Percentiles rank a stretch among this genome's conserved stretches.
Evolutionary conservation across 1,284 basidiomycete genomes (phyloP).

Genomic region (Cystobasidium pallidum): DNA sequence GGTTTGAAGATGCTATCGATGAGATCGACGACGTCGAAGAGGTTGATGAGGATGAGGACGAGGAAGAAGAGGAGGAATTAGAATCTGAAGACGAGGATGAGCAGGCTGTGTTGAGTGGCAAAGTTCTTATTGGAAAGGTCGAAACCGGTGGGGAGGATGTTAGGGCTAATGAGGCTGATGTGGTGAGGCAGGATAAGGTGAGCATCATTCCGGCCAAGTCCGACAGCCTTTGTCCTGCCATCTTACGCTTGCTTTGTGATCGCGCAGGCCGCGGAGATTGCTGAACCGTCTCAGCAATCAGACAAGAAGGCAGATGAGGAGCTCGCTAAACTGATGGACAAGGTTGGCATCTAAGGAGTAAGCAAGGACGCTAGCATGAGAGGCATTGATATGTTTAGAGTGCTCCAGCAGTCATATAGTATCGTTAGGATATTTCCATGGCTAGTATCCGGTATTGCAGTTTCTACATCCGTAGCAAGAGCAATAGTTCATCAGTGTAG

Average conservation of each 20-base stretch:
- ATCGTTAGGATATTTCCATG: no score
- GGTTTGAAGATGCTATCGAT: conserved; percentile 79
- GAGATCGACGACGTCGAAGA: conserved; percentile 67
- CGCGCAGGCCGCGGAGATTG: conserved; percentile 28
- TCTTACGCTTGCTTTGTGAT: background rate
- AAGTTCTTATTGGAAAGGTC: conserved; percentile 37
- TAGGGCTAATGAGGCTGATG: conserved; percentile 28
- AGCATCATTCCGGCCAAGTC: background rate
- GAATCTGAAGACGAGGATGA: conserved; percentile 53
- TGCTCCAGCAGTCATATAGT: no score
- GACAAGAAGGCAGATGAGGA: conserved; percentile 44
- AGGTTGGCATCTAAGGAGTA: conserved; percentile 29
- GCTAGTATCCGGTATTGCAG: no score
- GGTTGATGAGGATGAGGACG: conserved; percentile 47
- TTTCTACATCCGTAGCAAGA: no score
- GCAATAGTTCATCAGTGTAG: no score
- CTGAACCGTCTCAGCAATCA: conserved; percentile 20
- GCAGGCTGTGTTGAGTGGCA: conserved; percentile 45
- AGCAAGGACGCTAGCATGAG: no score
- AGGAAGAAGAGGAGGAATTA: conserved; percentile 53
- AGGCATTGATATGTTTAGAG: no score
- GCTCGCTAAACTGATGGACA: conserved; percentile 40
- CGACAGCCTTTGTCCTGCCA: background rate
- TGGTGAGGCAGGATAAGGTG: conserved; percentile 44
- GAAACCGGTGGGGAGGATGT: conserved; percentile 44